These are phyloP conservation scores for Phytophthora fragariaefolia DNA, from an alignment of 352 stramenopile species.

Conservation along the genomic window DNA sequence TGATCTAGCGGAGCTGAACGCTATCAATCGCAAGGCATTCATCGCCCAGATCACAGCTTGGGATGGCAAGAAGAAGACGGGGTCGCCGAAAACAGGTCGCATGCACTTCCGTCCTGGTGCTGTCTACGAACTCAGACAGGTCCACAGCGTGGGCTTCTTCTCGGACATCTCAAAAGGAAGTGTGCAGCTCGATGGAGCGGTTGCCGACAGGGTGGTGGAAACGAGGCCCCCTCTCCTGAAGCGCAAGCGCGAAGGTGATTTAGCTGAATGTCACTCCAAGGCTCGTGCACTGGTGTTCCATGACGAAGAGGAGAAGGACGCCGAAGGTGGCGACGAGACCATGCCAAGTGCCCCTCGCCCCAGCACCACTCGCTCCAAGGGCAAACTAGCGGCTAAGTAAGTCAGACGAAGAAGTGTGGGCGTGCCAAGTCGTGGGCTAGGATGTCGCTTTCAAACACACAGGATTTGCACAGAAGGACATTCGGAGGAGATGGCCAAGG, in stretches of 20 bases:
- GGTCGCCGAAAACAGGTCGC: neutral
- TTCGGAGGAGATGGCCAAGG: no score
- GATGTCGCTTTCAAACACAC: no score
- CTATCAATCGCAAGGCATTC: constrained; percentile 1
- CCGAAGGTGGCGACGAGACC: no score
- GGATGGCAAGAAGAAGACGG: constrained; percentile 6
- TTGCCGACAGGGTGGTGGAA: neutral
- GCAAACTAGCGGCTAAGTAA: no score
- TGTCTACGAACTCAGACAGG: constrained; percentile 20
- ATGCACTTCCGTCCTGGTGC: constrained; percentile 10
- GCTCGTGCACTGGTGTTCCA: neutral
- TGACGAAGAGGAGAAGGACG: constrained; percentile 5
- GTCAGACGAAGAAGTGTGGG: no score
- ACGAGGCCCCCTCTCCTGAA: neutral
- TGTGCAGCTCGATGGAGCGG: constrained; percentile 2
- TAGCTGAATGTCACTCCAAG: constrained; percentile 3
- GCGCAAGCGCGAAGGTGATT: neutral
- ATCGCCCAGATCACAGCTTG: constrained; percentile 6
- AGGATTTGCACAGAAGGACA: no score
- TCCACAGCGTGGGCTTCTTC: constrained; percentile 17
- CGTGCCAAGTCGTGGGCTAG: no score
- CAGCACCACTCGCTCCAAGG: no score
- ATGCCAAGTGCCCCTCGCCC: no score
- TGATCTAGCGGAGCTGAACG: neutral
- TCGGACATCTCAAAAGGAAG: constrained; percentile 15